Evolutionary conservation across 2,329 filamentous ascomycete genomes (phyloP), one percentile per base, ranked within the genome.

Genomic region (Bipolaris gigantea): DNA sequence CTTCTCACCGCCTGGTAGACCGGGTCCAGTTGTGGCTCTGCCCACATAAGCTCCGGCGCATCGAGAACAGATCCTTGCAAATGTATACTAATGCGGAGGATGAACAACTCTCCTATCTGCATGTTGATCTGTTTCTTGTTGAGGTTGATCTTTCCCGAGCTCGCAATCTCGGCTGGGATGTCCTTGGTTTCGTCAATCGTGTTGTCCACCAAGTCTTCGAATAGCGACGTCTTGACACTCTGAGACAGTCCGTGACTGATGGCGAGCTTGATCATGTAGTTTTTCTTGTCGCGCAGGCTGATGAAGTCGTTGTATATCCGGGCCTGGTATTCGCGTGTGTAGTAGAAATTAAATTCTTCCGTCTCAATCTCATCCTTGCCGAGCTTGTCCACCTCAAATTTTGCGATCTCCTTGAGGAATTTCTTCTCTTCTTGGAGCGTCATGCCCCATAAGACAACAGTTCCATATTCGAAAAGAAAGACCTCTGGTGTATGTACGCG

Each of bases 261-360:
- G 51, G 93, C 92, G 34, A 97, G 81, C 78, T 97, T 97, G 63
- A 89, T 95, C 94, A 97, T 97, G 78, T 97, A 96, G 75, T 96
- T 96, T 69, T 87, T 87, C 76, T 96, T 96, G 67, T 97, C 93
- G 44, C 92, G 84, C 56, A 99, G 77, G 2, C 90, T 94, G 75
- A 99, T 99, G 68, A 99, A 99, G 76, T 99, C 94, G 76, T 99
- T 99, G 83, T 99, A 99, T 74, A 99, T 99, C 47, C 94, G 88
- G 19, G 94, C 91, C 76, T 99, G 95, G 73, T 99, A 99, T 72
- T 97, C 93, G 67, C 89, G 85, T 3, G 94, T 97, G 78, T 99
- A 97, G 80, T 99, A 99, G 75, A 97, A 99, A 74, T 99, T 99
- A 82, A 99, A 99, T 69, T 93, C 91, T 75, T 99, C 94, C 42